A percentile compares a stretch with the other conserved stretches of the same genome.
phyloP scores from a whole-genome alignment of 2,329 filamentous ascomycete species.

The Zymoseptoria pseudotritici region DNA sequence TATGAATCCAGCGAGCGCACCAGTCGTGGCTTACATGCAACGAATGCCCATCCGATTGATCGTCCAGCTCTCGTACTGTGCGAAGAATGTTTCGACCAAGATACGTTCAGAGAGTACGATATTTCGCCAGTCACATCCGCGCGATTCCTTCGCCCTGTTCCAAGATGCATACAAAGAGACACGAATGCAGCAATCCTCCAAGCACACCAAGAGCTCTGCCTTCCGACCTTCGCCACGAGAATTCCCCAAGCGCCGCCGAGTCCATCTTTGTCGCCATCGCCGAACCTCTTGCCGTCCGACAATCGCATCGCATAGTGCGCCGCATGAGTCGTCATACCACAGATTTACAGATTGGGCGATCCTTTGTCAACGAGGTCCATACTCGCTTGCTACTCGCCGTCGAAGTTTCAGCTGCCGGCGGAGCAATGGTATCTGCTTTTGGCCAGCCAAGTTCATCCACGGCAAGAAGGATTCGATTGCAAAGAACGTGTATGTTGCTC shows the following conservation, averaged over 20 bases:
- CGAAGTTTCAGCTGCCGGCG: constrained; percentile 33
- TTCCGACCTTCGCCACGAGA: constrained; percentile 5
- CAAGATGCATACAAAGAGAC: too few species aligned
- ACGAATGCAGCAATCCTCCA: neutral
- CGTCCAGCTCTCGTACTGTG: too few species aligned
- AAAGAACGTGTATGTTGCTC: constrained; percentile 5
- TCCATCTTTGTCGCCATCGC: constrained; percentile 3
- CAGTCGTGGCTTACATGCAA: too few species aligned
- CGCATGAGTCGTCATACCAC: constrained; percentile 1
- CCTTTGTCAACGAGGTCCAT: constrained; percentile 9
- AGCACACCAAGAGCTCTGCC: neutral
- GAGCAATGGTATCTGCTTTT: constrained; percentile 25
- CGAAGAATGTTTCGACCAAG: too few species aligned
- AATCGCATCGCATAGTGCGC: constrained; percentile 6
- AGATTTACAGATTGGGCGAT: constrained; percentile 2
- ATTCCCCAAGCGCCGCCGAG: constrained; percentile 7
- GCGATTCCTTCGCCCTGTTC: too few species aligned
- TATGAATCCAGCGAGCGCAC: too few species aligned
- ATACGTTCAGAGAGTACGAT: too few species aligned
- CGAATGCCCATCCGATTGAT: too few species aligned
- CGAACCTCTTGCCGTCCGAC: constrained; percentile 6
- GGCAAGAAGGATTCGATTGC: neutral
- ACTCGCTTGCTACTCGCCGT: constrained; percentile 2
- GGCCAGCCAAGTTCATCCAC: constrained; percentile 25
- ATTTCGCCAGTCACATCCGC: too few species aligned